phyloP scores from a whole-genome alignment of 1,284 basidiomycete species.

The Coniferiporia weirii region DNA sequence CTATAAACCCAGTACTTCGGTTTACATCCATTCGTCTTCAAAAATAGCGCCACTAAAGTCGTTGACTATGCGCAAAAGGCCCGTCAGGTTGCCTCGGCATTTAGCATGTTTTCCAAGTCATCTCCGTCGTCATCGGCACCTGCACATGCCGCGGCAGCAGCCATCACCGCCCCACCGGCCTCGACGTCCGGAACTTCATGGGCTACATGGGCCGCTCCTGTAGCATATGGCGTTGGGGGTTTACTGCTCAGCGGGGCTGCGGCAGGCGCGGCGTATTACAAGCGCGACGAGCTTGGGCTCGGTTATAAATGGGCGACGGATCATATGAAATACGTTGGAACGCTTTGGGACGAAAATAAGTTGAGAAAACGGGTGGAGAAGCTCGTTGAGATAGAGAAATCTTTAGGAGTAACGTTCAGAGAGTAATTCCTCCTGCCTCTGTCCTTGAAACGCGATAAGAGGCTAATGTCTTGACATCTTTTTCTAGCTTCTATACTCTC shows the following conservation, averaged over 20 bases:
- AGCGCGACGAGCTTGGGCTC: slow-evolving; percentile 63
- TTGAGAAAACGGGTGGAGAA: slow-evolving; percentile 60
- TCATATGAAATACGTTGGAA: slow-evolving; percentile 88
- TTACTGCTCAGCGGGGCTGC: slow-evolving; percentile 77
- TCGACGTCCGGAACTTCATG: slow-evolving; percentile 33
- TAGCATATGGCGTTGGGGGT: slow-evolving; percentile 62
- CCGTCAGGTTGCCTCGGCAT: slow-evolving; percentile 47
- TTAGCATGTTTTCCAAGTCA: slow-evolving; percentile 49
- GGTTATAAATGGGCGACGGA: slow-evolving; percentile 79
- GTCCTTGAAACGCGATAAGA: slow-evolving; percentile 4
- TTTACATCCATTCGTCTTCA: slow-evolving; percentile 82
- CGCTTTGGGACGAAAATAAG: slow-evolving; percentile 76
- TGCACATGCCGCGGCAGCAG: slow-evolving; percentile 26
- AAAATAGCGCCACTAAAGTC: slow-evolving; percentile 77
- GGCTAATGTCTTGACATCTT: slow-evolving; percentile 2
- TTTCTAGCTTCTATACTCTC: slow-evolving; percentile 67
- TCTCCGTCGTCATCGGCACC: slow-evolving; percentile 38
- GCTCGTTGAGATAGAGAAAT: slow-evolving; percentile 54
- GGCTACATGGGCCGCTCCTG: slow-evolving; percentile 54
- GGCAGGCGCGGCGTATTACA: slow-evolving; percentile 79
- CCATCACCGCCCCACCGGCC: slow-evolving; percentile 25
- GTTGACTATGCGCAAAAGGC: slow-evolving; percentile 69
- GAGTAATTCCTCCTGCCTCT: slow-evolving; percentile 48
- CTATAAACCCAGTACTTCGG: slow-evolving; percentile 64
- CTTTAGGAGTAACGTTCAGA: slow-evolving; percentile 65